Evolutionary conservation across 2,329 filamentous ascomycete genomes (phyloP), one percentile per base, ranked within the genome.

Genomic region (Diaporthe australafricana): DNA sequence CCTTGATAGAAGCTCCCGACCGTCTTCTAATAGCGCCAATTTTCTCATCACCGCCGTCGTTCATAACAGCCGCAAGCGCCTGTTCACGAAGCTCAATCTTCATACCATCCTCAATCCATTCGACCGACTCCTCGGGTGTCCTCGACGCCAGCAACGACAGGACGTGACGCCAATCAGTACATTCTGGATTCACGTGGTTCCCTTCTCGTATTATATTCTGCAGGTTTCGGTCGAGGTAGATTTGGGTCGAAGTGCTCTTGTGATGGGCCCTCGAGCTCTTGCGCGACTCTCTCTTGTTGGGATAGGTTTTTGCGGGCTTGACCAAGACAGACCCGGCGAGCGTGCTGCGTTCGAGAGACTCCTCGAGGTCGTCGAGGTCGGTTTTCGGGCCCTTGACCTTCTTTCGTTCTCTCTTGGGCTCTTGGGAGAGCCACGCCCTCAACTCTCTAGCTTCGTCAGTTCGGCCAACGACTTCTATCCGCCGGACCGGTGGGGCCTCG

Each of bases 91-190:
- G 45, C 11, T 75, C 47, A 20, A 82, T 75, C 40, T 77, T 78
- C 27, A 80, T 74, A 1, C 71, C 74, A 35, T 77, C 72, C 30
- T 73, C 73, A 56, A 70, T 22, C 55, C 60, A 68, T 9, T 73
- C 35, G 35, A 50, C 65, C 25, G 27, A 56, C 27, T 73, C 35
- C 40, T 60, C 66, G 32, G 77, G 77, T 17, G 84, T 86, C 74
- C 77, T 80, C 17, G 76, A 75, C 73, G 79, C 80, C 72, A 88
- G 79, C 5, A 81, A 73, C 11, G 77, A 72, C 50, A 87, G 80
- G 14, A 83, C 81, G 7, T 77, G 74, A 17, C 78, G 80, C 85
- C 85, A 88, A 71, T 83, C 78, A 1, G 81, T 63, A n/a, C 66
- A 30, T 1, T 2, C 3, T 2, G 56, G 42, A 11, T 30, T 50